phyloP scores from a whole-genome alignment of 192 early-diverging fungal species.

The Coemansia sp. region DNA sequence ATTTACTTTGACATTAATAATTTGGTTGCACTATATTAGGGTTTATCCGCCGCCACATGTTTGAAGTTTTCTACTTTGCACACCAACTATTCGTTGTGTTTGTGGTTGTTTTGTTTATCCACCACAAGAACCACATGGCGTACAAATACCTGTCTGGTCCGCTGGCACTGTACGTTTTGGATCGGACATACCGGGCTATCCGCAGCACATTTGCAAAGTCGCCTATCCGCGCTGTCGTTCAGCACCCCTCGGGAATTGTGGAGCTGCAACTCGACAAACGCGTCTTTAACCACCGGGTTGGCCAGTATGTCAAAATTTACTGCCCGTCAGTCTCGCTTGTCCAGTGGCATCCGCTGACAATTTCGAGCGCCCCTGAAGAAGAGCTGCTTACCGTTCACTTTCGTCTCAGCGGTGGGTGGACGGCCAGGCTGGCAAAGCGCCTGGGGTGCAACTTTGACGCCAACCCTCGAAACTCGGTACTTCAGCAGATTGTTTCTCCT shows the following conservation, averaged over 20 bases:
- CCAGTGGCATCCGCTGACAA: conserved; percentile 80
- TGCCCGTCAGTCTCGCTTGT: conserved; percentile 67
- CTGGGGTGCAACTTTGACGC: conserved; percentile 62
- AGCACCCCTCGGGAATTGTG: conserved; percentile 70
- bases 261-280: conserved; percentile 70
- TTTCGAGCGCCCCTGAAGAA: conserved; percentile 76
- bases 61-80: conserved; percentile 77
- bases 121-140: conserved; percentile 59
- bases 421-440: conserved; percentile 57
- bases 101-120: conserved; percentile 67
- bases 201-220: conserved; percentile 55
- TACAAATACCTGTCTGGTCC: conserved; percentile 61
- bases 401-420: conserved; percentile 75
- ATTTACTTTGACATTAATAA: too few species aligned
- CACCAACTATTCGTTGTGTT: conserved; percentile 75
- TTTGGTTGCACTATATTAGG: conserved; percentile 22
- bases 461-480: conserved; percentile 10
- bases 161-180: conserved; percentile 58
- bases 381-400: conserved; percentile 74
- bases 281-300: conserved; percentile 55
- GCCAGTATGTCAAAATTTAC: conserved; percentile 75
- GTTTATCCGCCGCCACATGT: conserved; percentile 57
- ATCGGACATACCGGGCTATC: conserved; percentile 62
- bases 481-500: conserved; percentile 8
- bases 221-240: conserved; percentile 65